These are phyloP conservation scores for Fraxinus cuspidata DNA, from an alignment of 257 asterid species.

Conservation along the genomic window DNA sequence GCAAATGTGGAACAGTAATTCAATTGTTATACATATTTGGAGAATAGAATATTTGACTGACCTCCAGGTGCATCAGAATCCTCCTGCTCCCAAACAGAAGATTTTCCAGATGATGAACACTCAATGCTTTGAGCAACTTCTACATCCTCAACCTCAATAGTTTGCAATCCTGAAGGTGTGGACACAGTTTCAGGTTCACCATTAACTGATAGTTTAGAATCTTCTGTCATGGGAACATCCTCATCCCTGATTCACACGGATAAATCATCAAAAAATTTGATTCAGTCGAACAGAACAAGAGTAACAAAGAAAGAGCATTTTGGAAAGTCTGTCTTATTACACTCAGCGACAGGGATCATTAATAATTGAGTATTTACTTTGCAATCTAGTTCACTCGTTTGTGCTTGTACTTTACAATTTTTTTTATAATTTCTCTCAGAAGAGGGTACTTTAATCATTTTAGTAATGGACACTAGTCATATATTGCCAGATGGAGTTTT, in stretches of 20 bases:
- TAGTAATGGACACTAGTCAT: neutral
- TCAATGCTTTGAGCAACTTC: conserved; percentile 46
- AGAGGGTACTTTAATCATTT: neutral
- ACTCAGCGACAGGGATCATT: neutral
- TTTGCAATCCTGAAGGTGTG: conserved; percentile 42
- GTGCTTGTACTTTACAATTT: neutral
- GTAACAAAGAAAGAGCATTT: conserved; percentile 20
- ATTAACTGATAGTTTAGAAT: conserved; percentile 38
- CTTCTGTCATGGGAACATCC: conserved; percentile 46
- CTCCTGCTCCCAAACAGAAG: conserved; percentile 56
- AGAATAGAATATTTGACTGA: conserved; percentile 33
- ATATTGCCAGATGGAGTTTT: neutral
- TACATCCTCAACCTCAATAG: conserved; percentile 41
- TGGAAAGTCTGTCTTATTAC: conserved; percentile 8
- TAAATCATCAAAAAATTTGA: conserved; percentile 33
- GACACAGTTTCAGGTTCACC: conserved; percentile 49
- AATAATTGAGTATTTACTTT: neutral
- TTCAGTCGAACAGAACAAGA: conserved; percentile 12
- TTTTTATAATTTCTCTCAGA: neutral
- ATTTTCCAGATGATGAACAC: conserved; percentile 51
- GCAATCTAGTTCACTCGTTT: neutral
- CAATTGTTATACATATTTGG: neutral
- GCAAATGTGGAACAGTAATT: neutral
- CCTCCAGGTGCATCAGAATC: conserved; percentile 85
- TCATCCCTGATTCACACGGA: conserved; percentile 45